Conservation (phyloP, 305 asterid genomes). For the Euphrasia arctica region DNA sequence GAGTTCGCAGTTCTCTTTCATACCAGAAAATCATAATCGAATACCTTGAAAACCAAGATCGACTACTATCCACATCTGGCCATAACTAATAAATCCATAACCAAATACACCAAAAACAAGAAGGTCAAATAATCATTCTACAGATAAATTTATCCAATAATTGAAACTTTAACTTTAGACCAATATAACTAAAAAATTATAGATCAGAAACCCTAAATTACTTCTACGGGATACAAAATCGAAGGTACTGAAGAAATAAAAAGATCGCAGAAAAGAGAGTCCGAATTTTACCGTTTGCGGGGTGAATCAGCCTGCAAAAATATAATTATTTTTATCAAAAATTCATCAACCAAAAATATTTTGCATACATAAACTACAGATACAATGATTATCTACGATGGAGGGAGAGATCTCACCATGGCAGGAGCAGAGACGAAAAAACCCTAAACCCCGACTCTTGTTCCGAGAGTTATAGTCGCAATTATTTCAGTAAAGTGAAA, state of each 20-base stretch:
- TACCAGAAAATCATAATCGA: neutral
- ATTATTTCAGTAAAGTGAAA: neutral
- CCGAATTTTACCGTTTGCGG: constrained; percentile 57
- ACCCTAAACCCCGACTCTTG: constrained; percentile 7
- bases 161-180: constrained; percentile 14
- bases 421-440: neutral
- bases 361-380: neutral
- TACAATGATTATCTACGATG: neutral
- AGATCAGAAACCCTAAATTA: constrained; percentile 24
- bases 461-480: neutral
- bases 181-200: neutral
- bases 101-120: neutral
- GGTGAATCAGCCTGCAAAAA: constrained; percentile 82
- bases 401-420: constrained; percentile 1
- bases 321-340: constrained; percentile 7
- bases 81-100: neutral
- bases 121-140: neutral
- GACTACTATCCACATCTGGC: neutral
- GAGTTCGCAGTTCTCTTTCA: neutral
- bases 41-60: neutral
- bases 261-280: neutral
- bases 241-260: neutral
- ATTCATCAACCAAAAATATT: neutral
- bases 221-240: neutral
- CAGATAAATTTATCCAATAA: constrained; percentile 4